phyloP scores from a whole-genome alignment of 306 rosid genomes.

The Vigna nakashimae region DNA sequence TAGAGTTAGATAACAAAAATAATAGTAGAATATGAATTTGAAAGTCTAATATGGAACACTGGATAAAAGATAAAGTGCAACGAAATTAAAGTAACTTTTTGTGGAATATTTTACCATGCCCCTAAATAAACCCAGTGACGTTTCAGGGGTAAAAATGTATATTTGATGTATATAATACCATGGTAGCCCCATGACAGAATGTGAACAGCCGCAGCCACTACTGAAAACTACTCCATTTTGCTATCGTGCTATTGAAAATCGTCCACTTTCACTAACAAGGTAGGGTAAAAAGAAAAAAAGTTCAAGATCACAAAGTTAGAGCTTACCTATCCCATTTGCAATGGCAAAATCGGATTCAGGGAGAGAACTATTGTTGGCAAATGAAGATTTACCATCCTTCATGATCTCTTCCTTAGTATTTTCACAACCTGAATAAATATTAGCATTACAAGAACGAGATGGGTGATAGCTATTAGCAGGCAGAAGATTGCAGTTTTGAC shows the following conservation, averaged over 20 bases:
- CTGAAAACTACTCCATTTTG: too few species aligned
- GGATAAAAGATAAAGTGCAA: background rate
- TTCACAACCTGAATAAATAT: conserved; percentile 63
- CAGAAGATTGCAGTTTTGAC: conserved; percentile 73
- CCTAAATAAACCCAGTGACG: too few species aligned
- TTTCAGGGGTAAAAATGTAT: background rate
- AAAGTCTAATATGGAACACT: background rate
- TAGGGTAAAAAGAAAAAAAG: conserved; percentile 26
- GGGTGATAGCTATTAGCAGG: conserved; percentile 67
- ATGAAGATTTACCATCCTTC: conserved; percentile 83
- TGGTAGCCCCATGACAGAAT: background rate
- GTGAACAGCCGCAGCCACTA: too few species aligned
- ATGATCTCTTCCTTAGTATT: conserved; percentile 66
- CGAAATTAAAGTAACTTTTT: background rate
- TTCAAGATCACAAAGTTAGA: conserved; percentile 35
- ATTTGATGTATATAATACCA: background rate
- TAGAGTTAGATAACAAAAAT: too few species aligned
- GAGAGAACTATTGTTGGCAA: conserved; percentile 55
- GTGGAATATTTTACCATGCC: too few species aligned
- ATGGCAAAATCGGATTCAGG: conserved; percentile 63
- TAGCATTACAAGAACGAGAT: conserved; percentile 80
- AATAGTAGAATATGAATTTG: background rate
- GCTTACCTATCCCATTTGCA: conserved; percentile 73
- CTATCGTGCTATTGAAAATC: too few species aligned
- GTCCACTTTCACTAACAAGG: background rate